phyloP scores from a whole-genome alignment of 176 grass and related monocot genomes.

The Echinochloa phyllopogon region DNA sequence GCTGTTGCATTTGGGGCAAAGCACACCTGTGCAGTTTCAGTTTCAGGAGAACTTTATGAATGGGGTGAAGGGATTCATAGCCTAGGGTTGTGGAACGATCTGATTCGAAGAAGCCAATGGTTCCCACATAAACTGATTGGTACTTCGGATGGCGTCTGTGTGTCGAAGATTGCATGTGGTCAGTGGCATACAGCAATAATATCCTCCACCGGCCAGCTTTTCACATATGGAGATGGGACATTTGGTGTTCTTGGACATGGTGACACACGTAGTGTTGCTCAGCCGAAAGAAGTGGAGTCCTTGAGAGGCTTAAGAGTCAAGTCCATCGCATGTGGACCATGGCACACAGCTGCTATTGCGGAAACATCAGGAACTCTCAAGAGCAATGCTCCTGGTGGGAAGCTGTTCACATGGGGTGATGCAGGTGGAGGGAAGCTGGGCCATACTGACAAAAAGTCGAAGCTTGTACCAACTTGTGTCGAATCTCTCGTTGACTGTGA shows the following conservation, averaged over 20 bases:
- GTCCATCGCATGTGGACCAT: constrained; percentile 87
- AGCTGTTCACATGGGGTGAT: constrained; percentile 96
- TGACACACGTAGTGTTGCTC: constrained; percentile 55
- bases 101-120: constrained; percentile 67
- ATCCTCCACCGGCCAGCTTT: constrained; percentile 79
- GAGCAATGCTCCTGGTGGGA: constrained; percentile 76
- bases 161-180: constrained; percentile 83
- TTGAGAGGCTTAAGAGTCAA: constrained; percentile 82
- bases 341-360: constrained; percentile 92
- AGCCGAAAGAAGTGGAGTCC: constrained; percentile 80
- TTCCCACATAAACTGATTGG: constrained; percentile 74
- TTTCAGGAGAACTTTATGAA: constrained; percentile 83
- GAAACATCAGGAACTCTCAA: constrained; percentile 72
- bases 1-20: constrained; percentile 81
- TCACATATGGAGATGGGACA: constrained; percentile 86
- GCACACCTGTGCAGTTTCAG: constrained; percentile 74
- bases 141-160: constrained; percentile 68
- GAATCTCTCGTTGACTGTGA: constrained; percentile 77
- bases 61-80: constrained; percentile 70
- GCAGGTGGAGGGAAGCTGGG: constrained; percentile 79
- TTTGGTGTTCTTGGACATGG: constrained; percentile 99
- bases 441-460: constrained; percentile 66
- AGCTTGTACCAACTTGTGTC: constrained; percentile 73
- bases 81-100: constrained; percentile 48
- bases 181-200: constrained; percentile 89